Conservation (phyloP, 1,284 basidiomycete species). For the Ceratobasidium sp. region DNA sequence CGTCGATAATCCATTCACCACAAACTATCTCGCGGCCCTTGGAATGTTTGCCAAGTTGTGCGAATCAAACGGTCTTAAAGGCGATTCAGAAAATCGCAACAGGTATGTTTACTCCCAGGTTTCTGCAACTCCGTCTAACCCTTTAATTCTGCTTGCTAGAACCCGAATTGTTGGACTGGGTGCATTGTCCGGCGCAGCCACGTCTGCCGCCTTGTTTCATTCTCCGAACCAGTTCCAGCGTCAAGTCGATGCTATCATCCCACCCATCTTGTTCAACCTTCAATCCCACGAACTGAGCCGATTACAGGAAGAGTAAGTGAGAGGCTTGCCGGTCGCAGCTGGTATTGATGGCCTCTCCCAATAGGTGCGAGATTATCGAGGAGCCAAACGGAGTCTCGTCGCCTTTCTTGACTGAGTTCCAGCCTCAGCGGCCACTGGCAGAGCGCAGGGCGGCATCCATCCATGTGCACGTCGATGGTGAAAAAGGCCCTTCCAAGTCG, state of each 20-base stretch:
- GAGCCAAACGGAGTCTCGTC: conserved; percentile 57
- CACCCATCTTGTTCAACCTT: conserved; percentile 79
- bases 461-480: conserved; percentile 86
- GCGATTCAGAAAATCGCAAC: conserved; percentile 75
- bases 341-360: conserved; percentile 7
- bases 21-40: conserved; percentile 78
- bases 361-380: conserved; percentile 31
- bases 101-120: conserved; percentile 60
- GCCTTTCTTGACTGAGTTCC: conserved; percentile 83
- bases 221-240: conserved; percentile 79
- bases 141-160: conserved; percentile 59
- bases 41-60: conserved; percentile 76
- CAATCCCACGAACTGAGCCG: conserved; percentile 71
- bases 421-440: conserved; percentile 73
- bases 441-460: conserved; percentile 89
- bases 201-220: conserved; percentile 87
- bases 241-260: conserved; percentile 80
- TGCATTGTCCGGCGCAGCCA: conserved; percentile 83
- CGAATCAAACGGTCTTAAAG: conserved; percentile 60
- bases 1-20: conserved; percentile 77
- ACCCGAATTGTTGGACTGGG: conserved; percentile 88
- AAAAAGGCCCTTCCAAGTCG: conserved; percentile 80
- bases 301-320: conserved; percentile 77
- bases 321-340: not conserved
- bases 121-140: not conserved